Evolutionary conservation across 352 stramenopile genomes (phyloP).

Genomic region (Phytophthora nicotianae): DNA sequence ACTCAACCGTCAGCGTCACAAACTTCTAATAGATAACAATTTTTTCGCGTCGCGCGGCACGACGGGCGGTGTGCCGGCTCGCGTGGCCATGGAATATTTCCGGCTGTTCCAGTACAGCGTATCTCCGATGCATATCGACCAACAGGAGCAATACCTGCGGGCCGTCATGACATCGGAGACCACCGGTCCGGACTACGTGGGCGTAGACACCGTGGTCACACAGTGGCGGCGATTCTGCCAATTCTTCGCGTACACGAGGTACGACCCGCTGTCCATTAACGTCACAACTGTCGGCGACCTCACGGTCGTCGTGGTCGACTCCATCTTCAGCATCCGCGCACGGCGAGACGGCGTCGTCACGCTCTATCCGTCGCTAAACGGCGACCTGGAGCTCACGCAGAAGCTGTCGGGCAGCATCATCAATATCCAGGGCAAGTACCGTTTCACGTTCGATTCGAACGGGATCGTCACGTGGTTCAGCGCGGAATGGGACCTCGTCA

Average conservation of each 20-base stretch:
- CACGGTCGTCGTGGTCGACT: slow-evolving; percentile 49
- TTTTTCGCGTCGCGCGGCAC: slow-evolving; percentile 42
- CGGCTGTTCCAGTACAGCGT: slow-evolving; percentile 54
- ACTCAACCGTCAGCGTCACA: slow-evolving; percentile 40
- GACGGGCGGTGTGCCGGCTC: slow-evolving; percentile 30
- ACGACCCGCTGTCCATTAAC: slow-evolving; percentile 34
- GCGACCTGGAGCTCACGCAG: slow-evolving; percentile 53
- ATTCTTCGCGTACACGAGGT: slow-evolving; percentile 54
- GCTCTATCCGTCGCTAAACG: slow-evolving; percentile 50
- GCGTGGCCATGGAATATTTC: slow-evolving; percentile 61
- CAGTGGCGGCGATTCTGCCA: slow-evolving; percentile 59
- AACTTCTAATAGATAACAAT: slow-evolving; percentile 40
- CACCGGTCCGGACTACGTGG: slow-evolving; percentile 56
- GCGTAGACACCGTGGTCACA: slow-evolving; percentile 51
- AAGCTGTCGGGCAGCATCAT: slow-evolving; percentile 51
- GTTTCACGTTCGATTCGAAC: slow-evolving; percentile 53
- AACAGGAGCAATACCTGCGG: slow-evolving; percentile 63
- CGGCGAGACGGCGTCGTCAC: slow-evolving; percentile 46
- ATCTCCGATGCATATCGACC: slow-evolving; percentile 21
- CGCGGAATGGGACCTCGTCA: slow-evolving; percentile 61
- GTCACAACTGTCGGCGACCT: slow-evolving; percentile 43
- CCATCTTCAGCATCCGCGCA: slow-evolving; percentile 42
- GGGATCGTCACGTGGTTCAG: slow-evolving; percentile 56
- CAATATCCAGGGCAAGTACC: slow-evolving; percentile 43
- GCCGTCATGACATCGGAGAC: slow-evolving; percentile 50